Percentiles rank a stretch among this genome's conserved stretches.
Conservation (phyloP, 768 basidiomycete genomes). For the Suillus variegatus region DNA sequence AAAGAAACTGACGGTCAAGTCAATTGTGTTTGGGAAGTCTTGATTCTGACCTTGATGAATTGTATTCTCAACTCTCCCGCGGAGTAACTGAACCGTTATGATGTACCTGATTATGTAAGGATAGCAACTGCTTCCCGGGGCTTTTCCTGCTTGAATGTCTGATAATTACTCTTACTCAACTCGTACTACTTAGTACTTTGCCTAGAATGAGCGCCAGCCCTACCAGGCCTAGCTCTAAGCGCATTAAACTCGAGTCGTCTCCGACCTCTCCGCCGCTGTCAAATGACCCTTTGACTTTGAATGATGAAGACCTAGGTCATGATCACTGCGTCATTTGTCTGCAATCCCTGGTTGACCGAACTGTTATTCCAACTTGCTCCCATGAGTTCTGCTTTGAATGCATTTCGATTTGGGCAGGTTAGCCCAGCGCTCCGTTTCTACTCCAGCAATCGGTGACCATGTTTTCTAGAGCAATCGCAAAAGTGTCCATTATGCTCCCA, state of each 20-base stretch:
- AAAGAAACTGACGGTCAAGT: background rate
- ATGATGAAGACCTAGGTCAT: conserved; percentile 15
- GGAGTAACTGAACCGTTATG: too few species aligned
- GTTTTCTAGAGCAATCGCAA: conserved; percentile 66
- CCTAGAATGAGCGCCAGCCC: conserved; percentile 7
- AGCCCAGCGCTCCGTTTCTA: conserved; percentile 8
- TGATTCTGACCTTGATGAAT: too few species aligned
- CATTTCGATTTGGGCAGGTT: conserved; percentile 82
- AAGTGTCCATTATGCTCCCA: conserved; percentile 78
- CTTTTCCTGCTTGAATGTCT: too few species aligned
- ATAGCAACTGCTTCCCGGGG: too few species aligned
- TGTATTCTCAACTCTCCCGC: too few species aligned
- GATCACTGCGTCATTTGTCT: conserved; percentile 87
- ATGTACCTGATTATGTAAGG: too few species aligned
- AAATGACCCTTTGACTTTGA: background rate
- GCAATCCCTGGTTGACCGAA: conserved; percentile 72
- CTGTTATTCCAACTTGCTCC: conserved; percentile 81
- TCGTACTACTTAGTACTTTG: background rate
- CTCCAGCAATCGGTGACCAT: background rate
- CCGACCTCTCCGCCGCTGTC: conserved; percentile 16
- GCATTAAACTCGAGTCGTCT: conserved; percentile 35
- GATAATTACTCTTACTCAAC: too few species aligned
- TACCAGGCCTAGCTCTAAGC: conserved; percentile 34
- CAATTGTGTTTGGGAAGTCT: background rate
- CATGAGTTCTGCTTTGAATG: conserved; percentile 97